Base-by-base conservation (phyloP, 2,329 filamentous ascomycete genomes). In the Beauveria rudraprayagi region DNA sequence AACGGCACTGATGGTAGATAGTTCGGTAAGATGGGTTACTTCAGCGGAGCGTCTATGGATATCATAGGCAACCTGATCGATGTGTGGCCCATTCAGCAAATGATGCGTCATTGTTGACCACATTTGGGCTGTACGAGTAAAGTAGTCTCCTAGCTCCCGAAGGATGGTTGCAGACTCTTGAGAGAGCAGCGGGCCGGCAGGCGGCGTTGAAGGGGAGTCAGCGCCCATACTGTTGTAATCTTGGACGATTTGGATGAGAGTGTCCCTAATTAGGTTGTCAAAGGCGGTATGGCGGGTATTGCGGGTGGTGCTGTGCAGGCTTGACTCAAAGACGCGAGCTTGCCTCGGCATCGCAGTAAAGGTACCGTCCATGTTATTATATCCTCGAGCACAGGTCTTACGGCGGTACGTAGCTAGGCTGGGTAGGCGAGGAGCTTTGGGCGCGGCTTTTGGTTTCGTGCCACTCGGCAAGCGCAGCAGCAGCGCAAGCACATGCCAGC, bases 121-220 rank as follows among this genome's bases (percentile, higher is more conserved):
- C 60, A 74, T 65, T 43, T 67, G 60, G 24, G 73, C 71, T n/a
- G 70, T 72, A 28, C 69, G 70, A 34, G 67, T 66, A 26, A 75
- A 63, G 61, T 75, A 75, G 26, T 75, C 72, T 37, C 73, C 73
- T 61, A 74, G 68, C 40, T 74, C 71, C 37, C 65, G 65, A 47
- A 74, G 67, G 56, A 75, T 61, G 46, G 70, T 71, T 16, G 67
- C 66, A 16, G 67, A 63, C 48, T 66, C 63, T 14, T 52, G 50
- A 17, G 60, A 24, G 55, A 55, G 37, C 19, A 48, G 26, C 43
- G 56, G n/a, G 56, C 61, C 28, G 48, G 60, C 62, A 48, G 62
- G 64, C n/a, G 55, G 60, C 54, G 56, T 44, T 17, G 63, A 46
- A 44, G 60, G 61, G n/a, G 62, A 60, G 10, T 40, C 26, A 19